Conservation (phyloP, 2,329 filamentous ascomycete genomes). For the Sphaerulina vaccinii region DNA sequence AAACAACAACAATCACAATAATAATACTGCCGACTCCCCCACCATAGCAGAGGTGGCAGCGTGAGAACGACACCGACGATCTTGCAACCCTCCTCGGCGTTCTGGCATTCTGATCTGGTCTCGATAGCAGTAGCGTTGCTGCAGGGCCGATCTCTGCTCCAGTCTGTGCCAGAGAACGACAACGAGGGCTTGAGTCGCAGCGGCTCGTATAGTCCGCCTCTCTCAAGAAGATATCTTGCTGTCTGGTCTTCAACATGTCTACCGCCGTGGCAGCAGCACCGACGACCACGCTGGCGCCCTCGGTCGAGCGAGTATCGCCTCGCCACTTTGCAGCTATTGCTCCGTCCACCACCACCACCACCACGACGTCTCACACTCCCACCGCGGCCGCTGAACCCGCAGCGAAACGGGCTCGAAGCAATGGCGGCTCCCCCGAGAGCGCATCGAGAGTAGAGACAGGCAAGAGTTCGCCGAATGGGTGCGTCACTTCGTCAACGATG, state of each 20-base stretch:
- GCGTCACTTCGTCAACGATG: constrained; percentile 21
- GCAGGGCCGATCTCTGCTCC: constrained; percentile 19
- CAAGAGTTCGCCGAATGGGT: constrained; percentile 56
- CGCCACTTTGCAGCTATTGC: constrained; percentile 48
- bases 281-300: constrained; percentile 38
- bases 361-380: constrained; percentile 18
- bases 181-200: not conserved
- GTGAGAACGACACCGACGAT: not conserved
- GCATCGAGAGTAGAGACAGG: constrained; percentile 36
- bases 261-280: constrained; percentile 46
- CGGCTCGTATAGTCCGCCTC: too few species aligned
- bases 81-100: constrained; percentile 7
- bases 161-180: not conserved
- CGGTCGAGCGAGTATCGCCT: constrained; percentile 40
- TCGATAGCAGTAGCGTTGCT: constrained; percentile 8
- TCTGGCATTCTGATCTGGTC: constrained; percentile 4
- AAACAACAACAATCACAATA: not conserved
- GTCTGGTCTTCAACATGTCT: constrained; percentile 43
- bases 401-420: constrained; percentile 35
- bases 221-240: too few species aligned
- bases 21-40: not conserved
- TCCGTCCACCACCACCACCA: constrained; percentile 31
- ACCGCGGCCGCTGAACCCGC: constrained; percentile 32
- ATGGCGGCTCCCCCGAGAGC: constrained; percentile 36
- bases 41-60: not conserved